Conservation (phyloP, 345 rosid species). For the Eucalyptus decipiens region DNA sequence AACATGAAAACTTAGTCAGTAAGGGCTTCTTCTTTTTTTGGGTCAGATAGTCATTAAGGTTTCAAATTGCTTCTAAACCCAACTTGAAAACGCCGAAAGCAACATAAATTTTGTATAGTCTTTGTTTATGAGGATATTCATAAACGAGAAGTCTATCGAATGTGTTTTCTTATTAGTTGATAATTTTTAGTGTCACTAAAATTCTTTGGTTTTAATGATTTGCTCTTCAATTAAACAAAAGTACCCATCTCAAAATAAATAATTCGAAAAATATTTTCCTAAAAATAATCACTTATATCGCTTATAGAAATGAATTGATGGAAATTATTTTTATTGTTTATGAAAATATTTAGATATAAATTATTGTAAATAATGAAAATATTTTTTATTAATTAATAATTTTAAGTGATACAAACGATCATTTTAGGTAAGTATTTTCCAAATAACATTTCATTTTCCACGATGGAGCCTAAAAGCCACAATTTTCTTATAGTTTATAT, state of each 20-base stretch:
- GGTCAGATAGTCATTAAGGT: background rate
- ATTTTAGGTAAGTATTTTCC: no score
- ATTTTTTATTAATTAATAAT: no score
- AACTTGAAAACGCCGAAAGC: background rate
- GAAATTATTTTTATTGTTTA: background rate
- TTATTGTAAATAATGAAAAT: no score
- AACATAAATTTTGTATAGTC: background rate
- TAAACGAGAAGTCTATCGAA: background rate
- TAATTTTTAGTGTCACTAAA: background rate
- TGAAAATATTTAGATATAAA: no score
- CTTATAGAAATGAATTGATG: no score
- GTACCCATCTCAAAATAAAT: background rate
- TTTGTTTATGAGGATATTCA: background rate
- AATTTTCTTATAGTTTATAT: background rate
- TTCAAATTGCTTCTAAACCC: background rate
- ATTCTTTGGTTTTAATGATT: background rate
- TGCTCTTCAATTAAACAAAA: background rate
- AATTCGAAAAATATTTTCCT: no score
- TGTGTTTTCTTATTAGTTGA: background rate
- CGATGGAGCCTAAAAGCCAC: background rate
- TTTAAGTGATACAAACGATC: no score
- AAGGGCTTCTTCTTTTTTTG: no score
- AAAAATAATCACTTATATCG: background rate
- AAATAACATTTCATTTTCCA: no score
- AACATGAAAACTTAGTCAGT: background rate